Evolutionary conservation across 139 green algal species (phyloP).

Genomic region (Chlorella sp.): DNA sequence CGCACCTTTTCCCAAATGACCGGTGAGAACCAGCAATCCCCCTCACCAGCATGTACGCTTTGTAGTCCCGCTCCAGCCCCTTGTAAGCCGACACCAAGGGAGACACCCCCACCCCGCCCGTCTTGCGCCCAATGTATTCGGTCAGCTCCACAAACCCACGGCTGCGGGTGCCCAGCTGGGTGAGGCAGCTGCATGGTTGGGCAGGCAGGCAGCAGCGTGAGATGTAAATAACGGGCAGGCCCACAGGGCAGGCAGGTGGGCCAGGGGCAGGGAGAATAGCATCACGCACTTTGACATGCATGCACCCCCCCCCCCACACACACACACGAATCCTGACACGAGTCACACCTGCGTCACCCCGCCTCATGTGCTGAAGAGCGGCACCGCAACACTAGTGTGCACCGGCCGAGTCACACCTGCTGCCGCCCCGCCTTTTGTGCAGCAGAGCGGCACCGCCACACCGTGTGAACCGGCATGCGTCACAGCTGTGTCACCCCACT

Average conservation of each 20-base stretch:
- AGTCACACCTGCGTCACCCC: too few relatives aligned
- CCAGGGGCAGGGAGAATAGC: background rate
- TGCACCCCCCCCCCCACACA: too few relatives aligned
- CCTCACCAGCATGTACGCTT: background rate
- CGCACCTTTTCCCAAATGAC: too few relatives aligned
- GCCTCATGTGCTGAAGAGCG: too few relatives aligned
- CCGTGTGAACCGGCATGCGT: background rate
- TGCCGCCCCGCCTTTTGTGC: too few relatives aligned
- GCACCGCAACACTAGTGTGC: too few relatives aligned
- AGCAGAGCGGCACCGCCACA: background rate
- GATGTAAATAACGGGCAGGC: background rate
- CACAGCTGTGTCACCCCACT: too few relatives aligned
- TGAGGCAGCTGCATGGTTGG: conserved; percentile 72
- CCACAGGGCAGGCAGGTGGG: background rate
- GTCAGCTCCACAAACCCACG: conserved; percentile 94
- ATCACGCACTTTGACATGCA: too few relatives aligned
- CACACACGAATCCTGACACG: too few relatives aligned
- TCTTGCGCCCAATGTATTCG: conserved; percentile 95
- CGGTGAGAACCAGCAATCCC: too few relatives aligned
- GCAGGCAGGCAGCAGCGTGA: background rate
- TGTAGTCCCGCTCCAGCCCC: background rate
- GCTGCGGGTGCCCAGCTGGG: conserved; percentile 87
- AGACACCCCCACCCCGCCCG: conserved; percentile 68
- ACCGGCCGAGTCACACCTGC: too few relatives aligned
- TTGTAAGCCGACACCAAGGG: background rate